phyloP scores from a whole-genome alignment of 768 basidiomycete genomes.

The Termitomyces sp. region DNA sequence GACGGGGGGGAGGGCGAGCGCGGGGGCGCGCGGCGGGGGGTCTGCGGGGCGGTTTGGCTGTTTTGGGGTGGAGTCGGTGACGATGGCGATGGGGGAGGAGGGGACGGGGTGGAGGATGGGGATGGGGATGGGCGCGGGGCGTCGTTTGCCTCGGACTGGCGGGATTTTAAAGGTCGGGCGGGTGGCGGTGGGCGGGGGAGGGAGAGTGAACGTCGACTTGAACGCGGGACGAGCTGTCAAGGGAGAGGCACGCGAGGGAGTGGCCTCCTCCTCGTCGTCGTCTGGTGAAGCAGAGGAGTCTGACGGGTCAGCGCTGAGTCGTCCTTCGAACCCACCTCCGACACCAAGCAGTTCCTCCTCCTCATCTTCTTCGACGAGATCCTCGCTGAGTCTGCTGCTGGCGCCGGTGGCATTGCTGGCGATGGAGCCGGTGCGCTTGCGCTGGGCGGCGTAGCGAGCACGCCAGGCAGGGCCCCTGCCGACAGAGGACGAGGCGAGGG shows the following conservation, averaged over 20 bases:
- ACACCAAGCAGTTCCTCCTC: conserved; percentile 67
- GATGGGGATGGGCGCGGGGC: conserved; percentile 55
- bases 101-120: conserved; percentile 65
- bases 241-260: conserved; percentile 16
- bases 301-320: conserved; percentile 26
- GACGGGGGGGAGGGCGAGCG: conserved; percentile 27
- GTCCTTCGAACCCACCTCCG: conserved; percentile 56
- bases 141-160: conserved; percentile 50
- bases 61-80: conserved; percentile 25
- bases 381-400: conserved; percentile 73
- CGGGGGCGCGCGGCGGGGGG: conserved; percentile 12
- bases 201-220: conserved; percentile 44
- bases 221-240: conserved; percentile 34
- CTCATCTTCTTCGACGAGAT: conserved; percentile 80
- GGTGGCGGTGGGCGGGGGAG: conserved; percentile 36
- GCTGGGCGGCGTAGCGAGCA: conserved; percentile 48
- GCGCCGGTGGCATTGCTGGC: conserved; percentile 64
- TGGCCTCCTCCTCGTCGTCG: conserved; percentile 32
- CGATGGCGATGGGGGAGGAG: conserved; percentile 59
- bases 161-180: conserved; percentile 49
- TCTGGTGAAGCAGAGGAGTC: conserved; percentile 40
- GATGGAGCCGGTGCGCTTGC: conserved; percentile 69
- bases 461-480: conserved; percentile 67
- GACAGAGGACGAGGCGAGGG: conserved; percentile 49
- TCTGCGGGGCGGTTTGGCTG: conserved; percentile 10